phyloP scores from a whole-genome alignment of 1,139 yeast species.

The Ashbya aceris region DNA sequence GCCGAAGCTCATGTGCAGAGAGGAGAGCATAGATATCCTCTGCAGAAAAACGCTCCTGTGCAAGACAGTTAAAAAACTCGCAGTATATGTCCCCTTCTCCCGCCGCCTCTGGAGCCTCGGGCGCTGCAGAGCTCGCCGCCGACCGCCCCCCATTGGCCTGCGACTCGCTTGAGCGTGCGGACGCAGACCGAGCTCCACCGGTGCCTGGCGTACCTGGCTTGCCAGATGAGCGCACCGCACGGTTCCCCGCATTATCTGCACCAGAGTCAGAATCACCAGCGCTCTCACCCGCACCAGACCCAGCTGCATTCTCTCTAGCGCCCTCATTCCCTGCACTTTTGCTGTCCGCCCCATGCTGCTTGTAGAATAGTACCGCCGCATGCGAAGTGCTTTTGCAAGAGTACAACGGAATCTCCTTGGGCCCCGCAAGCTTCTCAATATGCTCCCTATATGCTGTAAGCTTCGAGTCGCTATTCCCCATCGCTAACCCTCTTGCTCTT shows the following conservation, averaged over 20 bases:
- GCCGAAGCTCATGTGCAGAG: slow-evolving; percentile 48
- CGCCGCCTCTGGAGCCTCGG: neutral
- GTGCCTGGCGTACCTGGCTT: neutral
- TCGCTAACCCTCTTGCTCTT: slow-evolving; percentile 19
- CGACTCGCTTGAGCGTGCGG: neutral
- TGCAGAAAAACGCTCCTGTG: slow-evolving; percentile 37
- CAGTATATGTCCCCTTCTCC: slow-evolving; percentile 39
- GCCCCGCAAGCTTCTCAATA: slow-evolving; percentile 55
- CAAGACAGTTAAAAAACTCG: slow-evolving; percentile 34
- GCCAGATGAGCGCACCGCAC: neutral
- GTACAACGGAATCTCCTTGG: slow-evolving; percentile 19
- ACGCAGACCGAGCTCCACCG: neutral
- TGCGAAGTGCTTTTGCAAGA: slow-evolving; percentile 8
- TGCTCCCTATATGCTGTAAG: slow-evolving; percentile 47
- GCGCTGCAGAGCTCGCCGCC: too few species aligned
- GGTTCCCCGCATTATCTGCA: neutral
- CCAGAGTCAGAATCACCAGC: neutral
- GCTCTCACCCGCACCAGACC: neutral
- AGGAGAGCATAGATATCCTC: slow-evolving; percentile 47
- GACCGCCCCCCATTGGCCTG: neutral
- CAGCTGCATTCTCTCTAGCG: neutral
- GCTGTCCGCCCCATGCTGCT: slow-evolving; percentile 14
- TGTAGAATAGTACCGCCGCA: slow-evolving; percentile 5
- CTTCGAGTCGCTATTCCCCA: slow-evolving; percentile 71
- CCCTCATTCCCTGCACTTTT: neutral